A percentile compares a stretch with the other conserved stretches of the same genome.
phyloP scores from a whole-genome alignment of 495 filamentous ascomycete species.

The Halenospora varia region DNA sequence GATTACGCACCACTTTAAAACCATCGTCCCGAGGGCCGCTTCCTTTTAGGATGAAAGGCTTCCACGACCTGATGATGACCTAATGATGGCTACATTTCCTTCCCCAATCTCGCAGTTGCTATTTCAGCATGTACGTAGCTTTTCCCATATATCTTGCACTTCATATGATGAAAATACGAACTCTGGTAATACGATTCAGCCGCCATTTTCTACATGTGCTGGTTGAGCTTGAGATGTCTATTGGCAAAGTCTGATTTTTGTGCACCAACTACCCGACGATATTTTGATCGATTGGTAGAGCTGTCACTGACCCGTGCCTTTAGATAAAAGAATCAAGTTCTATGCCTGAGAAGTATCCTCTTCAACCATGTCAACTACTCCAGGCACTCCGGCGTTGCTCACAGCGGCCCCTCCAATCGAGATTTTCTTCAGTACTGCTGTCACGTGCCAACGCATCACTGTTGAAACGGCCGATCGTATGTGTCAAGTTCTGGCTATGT shows the following conservation, averaged over 20 bases:
- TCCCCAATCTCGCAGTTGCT: neutral
- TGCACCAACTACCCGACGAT: neutral
- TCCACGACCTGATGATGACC: slow-evolving; percentile 99
- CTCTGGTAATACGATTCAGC: slow-evolving; percentile 78
- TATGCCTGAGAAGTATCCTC: no score
- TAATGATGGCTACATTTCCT: slow-evolving; percentile 71
- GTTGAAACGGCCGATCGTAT: no score
- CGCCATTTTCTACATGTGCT: slow-evolving; percentile 38
- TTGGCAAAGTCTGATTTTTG: slow-evolving; percentile 67
- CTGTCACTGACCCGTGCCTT: neutral
- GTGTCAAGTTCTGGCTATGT: no score
- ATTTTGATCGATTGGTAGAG: neutral
- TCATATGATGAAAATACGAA: slow-evolving; percentile 57
- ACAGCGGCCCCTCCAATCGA: no score
- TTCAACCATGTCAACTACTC: no score
- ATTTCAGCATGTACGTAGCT: neutral
- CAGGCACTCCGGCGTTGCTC: no score
- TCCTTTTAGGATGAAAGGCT: slow-evolving; percentile 48
- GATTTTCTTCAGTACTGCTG: no score
- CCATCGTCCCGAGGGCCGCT: slow-evolving; percentile 96
- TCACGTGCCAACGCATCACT: no score
- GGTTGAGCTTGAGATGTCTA: slow-evolving; percentile 67
- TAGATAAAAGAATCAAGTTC: no score
- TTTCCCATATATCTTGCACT: slow-evolving; percentile 14
- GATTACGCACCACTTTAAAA: slow-evolving; percentile 75